Percentiles rank a stretch among this genome's conserved stretches.
Conservation (phyloP, 495 filamentous ascomycete species). For the Rhypophila decipiens region DNA sequence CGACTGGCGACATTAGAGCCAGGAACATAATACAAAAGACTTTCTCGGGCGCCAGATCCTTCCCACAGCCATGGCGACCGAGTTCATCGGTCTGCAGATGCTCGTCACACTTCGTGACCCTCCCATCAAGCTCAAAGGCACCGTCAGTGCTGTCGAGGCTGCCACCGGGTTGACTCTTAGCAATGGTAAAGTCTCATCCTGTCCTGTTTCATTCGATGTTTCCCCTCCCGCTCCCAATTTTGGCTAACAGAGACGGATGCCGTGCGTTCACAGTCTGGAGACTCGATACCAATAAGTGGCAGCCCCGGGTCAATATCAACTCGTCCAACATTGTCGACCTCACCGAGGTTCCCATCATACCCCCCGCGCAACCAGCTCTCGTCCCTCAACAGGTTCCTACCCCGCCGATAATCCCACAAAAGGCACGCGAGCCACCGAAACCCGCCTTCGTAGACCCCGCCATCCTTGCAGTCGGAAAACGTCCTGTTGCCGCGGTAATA, state of each 20-base stretch:
- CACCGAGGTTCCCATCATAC: conserved; percentile 17
- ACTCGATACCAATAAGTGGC: conserved; percentile 22
- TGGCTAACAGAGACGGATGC: not conserved
- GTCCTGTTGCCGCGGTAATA: conserved; percentile 16
- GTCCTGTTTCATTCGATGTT: not conserved
- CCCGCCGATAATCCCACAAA: not conserved
- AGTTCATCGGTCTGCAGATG: conserved; percentile 77
- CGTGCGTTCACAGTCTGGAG: conserved; percentile 16
- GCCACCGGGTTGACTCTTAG: conserved; percentile 67
- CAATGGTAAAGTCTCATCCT: conserved; percentile 65
- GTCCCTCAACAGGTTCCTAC: not conserved
- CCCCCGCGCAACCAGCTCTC: conserved; percentile 1
- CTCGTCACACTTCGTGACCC: conserved; percentile 66
- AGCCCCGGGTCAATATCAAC: conserved; percentile 28
- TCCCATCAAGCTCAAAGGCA: conserved; percentile 60
- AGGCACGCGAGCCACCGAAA: not conserved
- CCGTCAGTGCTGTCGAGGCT: conserved; percentile 62
- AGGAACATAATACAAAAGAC: too few species aligned
- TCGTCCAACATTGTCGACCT: conserved; percentile 35
- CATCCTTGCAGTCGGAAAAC: conserved; percentile 44
- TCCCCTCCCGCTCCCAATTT: not conserved
- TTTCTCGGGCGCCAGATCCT: not conserved
- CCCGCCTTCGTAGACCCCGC: conserved; percentile 47
- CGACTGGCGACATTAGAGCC: too few species aligned
- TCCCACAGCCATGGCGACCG: conserved; percentile 24